These are phyloP conservation scores for Zoysia japonica DNA, from an alignment of 176 grass and related monocot species.

Conservation along the genomic window DNA sequence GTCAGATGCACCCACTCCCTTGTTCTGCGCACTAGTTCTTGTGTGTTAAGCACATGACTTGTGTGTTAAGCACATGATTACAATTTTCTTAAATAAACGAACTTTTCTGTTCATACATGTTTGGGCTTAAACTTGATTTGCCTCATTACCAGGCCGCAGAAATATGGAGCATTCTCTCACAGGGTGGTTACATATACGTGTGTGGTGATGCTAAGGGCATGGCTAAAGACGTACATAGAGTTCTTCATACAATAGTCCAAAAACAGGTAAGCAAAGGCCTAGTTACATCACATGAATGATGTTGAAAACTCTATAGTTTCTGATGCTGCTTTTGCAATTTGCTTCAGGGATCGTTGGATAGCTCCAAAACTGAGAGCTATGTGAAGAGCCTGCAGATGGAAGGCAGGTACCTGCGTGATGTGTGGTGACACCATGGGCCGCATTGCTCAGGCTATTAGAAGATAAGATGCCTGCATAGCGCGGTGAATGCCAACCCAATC, in stretches of 20 bases:
- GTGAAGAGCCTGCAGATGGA: constrained; percentile 95
- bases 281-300: too few species aligned
- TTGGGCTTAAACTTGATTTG: constrained; percentile 30
- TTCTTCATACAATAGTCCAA: constrained; percentile 85
- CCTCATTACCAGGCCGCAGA: constrained; percentile 57
- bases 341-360: constrained; percentile 75
- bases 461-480: constrained; percentile 2
- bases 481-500: not conserved
- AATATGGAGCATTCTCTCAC: constrained; percentile 71
- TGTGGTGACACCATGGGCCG: constrained; percentile 58
- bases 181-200: constrained; percentile 85
- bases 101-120: not conserved
- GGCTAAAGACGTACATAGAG: constrained; percentile 88
- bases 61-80: not conserved
- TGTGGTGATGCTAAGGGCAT: constrained; percentile 97
- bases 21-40: not conserved
- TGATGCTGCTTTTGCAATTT: constrained; percentile 5
- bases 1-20: constrained; percentile 19
- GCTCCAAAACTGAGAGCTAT: constrained; percentile 78
- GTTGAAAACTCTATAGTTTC: not conserved
- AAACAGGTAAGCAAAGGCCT: constrained; percentile 53
- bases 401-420: constrained; percentile 81
- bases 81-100: not conserved
- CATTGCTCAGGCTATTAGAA: constrained; percentile 37
- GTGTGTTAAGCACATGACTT: not conserved